Base-by-base conservation (phyloP, 2,329 filamentous ascomycete species). In the Xylariaceae sp. region DNA sequence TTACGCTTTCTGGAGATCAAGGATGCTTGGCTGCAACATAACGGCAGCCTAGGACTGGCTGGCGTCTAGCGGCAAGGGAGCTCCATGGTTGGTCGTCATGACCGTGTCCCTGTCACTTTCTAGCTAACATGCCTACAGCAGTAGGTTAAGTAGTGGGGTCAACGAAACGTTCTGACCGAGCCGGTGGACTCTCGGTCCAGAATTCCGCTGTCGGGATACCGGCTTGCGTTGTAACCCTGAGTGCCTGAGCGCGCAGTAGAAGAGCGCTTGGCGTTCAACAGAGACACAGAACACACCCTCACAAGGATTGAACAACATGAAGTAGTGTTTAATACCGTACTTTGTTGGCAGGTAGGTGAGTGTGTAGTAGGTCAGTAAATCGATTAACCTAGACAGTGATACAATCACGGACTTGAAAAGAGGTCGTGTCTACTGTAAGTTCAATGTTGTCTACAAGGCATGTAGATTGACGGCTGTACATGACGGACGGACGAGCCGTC, bases 151-250 rank as follows among this genome's bases (percentile, higher is more conserved):
- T 7, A 9, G 24, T n/a, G 23, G 17, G 21, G 14, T 35, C 35
- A 39, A 36, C 27, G 12, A 34, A n/a, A 26, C 32, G 31, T 24
- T 37, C 36, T 46, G 38, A 33, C 34, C 35, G 38, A 41, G 32
- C 32, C 29, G 43, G 33, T 43, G 43, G 43, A 30, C 36, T 46
- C 40, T 37, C 43, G 43, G 43, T 34, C 40, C 43, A 46, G 31
- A 32, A 43, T 40, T 32, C 43, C 40, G 43, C 36, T 43, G 43
- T 38, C 43, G 43, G 43, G 43, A 43, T 38, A 43, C 36, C 43
- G 43, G 43, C 43, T 43, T 34, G 27, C 40, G 33, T 27, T 46
- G 43, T 13, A 40, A 46, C 43, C 30, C 27, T 23, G 16, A 40
- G 21, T 37, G 40, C 38, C 43, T 43, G 43, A 46, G 43, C 43